phyloP scores from a whole-genome alignment of 2,329 filamentous ascomycete species.

The Ceratocystis huliohia region DNA sequence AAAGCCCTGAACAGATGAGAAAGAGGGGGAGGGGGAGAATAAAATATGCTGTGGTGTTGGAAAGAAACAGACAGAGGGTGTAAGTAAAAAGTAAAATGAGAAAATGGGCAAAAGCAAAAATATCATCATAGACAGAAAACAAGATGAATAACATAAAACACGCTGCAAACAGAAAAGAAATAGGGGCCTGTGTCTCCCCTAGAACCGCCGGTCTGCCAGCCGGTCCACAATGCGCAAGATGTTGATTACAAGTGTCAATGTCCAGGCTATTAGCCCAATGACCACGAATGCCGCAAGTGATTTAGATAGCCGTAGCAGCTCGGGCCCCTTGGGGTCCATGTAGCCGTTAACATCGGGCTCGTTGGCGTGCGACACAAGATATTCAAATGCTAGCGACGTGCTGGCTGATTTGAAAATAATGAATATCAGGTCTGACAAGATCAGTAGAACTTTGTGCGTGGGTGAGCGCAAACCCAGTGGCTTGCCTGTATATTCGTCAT shows the following conservation, averaged over 20 bases:
- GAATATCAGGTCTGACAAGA: constrained; percentile 87
- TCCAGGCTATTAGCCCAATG: constrained; percentile 76
- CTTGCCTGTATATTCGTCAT: constrained; percentile 90
- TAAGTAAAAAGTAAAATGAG: neutral
- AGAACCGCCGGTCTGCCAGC: constrained; percentile 34
- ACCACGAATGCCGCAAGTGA: constrained; percentile 67
- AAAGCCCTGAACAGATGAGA: neutral
- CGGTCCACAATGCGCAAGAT: constrained; percentile 57
- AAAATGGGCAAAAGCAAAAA: neutral
- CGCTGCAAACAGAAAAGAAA: neutral
- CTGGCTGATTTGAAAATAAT: constrained; percentile 96
- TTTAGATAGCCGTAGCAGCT: constrained; percentile 34
- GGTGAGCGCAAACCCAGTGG: constrained; percentile 76
- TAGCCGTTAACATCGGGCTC: constrained; percentile 16
- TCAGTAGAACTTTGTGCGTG: constrained; percentile 73
- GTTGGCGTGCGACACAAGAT: constrained; percentile 53
- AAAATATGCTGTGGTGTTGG: neutral
- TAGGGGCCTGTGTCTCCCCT: neutral
- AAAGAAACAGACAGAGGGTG: neutral
- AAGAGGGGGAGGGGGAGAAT: neutral
- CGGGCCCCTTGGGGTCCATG: constrained; percentile 15
- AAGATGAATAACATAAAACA: neutral
- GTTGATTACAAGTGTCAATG: constrained; percentile 78
- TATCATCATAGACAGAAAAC: neutral
- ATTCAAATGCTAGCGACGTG: constrained; percentile 76